These are phyloP conservation scores for Rhodotorula sp. DNA, from an alignment of 1,284 basidiomycete species.

Conservation along the genomic window DNA sequence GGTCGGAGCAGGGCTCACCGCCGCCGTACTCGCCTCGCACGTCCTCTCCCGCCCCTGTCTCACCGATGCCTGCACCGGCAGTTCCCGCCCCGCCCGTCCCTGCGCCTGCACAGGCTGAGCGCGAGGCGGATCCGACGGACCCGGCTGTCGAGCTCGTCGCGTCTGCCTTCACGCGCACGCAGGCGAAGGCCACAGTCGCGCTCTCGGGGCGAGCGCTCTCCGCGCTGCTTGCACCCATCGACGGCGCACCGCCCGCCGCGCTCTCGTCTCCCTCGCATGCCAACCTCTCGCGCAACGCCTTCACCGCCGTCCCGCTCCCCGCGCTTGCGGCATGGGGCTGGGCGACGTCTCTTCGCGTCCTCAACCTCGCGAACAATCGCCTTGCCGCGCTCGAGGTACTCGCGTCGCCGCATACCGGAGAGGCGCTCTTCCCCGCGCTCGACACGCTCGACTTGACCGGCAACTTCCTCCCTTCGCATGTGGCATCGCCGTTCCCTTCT, in stretches of 20 bases:
- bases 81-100: neutral
- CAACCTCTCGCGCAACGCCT: constrained; percentile 28
- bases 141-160: constrained; percentile 16
- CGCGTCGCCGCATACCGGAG: neutral
- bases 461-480: constrained; percentile 19
- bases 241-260: neutral
- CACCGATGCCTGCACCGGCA: neutral
- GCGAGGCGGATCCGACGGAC: constrained; percentile 6
- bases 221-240: constrained; percentile 1
- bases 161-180: neutral
- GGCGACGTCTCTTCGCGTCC: constrained; percentile 3
- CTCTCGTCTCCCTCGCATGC: neutral
- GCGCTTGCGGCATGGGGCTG: constrained; percentile 23
- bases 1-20: constrained; percentile 9
- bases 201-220: constrained; percentile 23
- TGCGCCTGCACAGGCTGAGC: neutral
- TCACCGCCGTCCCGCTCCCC: constrained; percentile 2
- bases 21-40: constrained; percentile 26
- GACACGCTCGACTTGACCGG: constrained; percentile 23
- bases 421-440: constrained; percentile 10
- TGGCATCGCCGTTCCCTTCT: neutral
- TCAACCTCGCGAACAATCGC: constrained; percentile 20
- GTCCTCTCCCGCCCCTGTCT: neutral
- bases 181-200: neutral
- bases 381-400: constrained; percentile 6